Conservation (phyloP, 257 asterid genomes). For the Ehretia macrophylla region DNA sequence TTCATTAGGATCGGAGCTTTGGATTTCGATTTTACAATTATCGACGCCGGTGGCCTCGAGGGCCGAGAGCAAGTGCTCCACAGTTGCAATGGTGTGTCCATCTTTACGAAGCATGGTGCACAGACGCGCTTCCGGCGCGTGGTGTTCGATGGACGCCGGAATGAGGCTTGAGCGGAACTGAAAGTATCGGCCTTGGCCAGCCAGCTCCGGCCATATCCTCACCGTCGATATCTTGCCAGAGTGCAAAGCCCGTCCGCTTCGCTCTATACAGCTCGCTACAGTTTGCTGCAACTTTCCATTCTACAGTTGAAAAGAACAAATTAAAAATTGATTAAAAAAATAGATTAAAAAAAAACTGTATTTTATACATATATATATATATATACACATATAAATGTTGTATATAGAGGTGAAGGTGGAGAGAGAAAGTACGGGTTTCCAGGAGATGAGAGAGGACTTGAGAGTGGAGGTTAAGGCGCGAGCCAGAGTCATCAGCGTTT, state of each 20-base stretch:
- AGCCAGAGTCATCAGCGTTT: slow-evolving; percentile 22
- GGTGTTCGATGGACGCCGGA: slow-evolving; percentile 54
- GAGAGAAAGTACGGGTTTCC: slow-evolving; percentile 55
- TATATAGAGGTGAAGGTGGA: background rate
- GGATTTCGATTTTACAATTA: slow-evolving; percentile 73
- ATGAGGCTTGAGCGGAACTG: slow-evolving; percentile 47
- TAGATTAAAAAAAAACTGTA: background rate
- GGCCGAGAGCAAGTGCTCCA: slow-evolving; percentile 94
- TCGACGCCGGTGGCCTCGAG: slow-evolving; percentile 85
- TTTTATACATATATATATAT: background rate
- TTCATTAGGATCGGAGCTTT: slow-evolving; percentile 34
- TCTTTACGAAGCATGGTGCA: slow-evolving; percentile 68
- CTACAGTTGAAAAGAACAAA: slow-evolving; percentile 34
- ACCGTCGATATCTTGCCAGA: slow-evolving; percentile 71
- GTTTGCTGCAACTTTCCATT: slow-evolving; percentile 85
- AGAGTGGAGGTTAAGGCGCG: slow-evolving; percentile 38
- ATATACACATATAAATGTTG: background rate
- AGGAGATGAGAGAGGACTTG: slow-evolving; percentile 46
- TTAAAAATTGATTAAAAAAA: background rate
- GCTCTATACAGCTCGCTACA: slow-evolving; percentile 47
- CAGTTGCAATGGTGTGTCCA: slow-evolving; percentile 63
- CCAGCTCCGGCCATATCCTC: slow-evolving; percentile 56
- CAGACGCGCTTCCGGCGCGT: slow-evolving; percentile 52
- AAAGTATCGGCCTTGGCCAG: slow-evolving; percentile 69
- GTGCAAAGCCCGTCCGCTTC: slow-evolving; percentile 77